phyloP scores from a whole-genome alignment of 2,329 filamentous ascomycete genomes.

The Atkinsonella texensis region DNA sequence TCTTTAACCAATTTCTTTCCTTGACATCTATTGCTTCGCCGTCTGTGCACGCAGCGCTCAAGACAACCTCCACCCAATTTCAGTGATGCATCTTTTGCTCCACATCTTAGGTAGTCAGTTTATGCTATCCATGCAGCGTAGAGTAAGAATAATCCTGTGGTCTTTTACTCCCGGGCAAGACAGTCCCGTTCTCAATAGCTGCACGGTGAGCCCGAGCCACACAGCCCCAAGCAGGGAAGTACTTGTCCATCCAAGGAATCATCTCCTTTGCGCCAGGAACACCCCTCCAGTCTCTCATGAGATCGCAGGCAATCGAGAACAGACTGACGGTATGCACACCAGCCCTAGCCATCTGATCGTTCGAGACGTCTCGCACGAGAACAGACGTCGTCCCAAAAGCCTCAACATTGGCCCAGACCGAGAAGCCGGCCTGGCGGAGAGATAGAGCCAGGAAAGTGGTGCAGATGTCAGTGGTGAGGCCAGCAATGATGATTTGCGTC shows the following conservation, averaged over 20 bases:
- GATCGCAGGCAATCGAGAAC: slow-evolving; percentile 52
- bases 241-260: slow-evolving; percentile 52
- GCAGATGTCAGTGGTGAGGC: slow-evolving; percentile 66
- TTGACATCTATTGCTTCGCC: no score
- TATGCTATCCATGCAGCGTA: no score
- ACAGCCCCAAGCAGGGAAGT: slow-evolving; percentile 52
- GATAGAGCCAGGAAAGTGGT: slow-evolving; percentile 64
- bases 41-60: no score
- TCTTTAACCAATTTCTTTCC: no score
- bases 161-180: neutral
- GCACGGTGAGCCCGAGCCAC: slow-evolving; percentile 33
- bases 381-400: slow-evolving; percentile 54
- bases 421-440: slow-evolving; percentile 57
- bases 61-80: no score
- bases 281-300: slow-evolving; percentile 60
- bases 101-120: no score
- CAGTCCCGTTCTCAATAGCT: neutral
- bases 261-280: slow-evolving; percentile 41
- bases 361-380: slow-evolving; percentile 18
- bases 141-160: no score
- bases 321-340: slow-evolving; percentile 1
- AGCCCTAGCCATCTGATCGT: neutral
- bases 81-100: no score
- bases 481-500: slow-evolving; percentile 59
- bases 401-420: slow-evolving; percentile 62